A percentile compares a stretch with the other conserved stretches of the same genome.
Conservation (phyloP, 2,329 filamentous ascomycete genomes). For the Neodidymelliopsis sp. region DNA sequence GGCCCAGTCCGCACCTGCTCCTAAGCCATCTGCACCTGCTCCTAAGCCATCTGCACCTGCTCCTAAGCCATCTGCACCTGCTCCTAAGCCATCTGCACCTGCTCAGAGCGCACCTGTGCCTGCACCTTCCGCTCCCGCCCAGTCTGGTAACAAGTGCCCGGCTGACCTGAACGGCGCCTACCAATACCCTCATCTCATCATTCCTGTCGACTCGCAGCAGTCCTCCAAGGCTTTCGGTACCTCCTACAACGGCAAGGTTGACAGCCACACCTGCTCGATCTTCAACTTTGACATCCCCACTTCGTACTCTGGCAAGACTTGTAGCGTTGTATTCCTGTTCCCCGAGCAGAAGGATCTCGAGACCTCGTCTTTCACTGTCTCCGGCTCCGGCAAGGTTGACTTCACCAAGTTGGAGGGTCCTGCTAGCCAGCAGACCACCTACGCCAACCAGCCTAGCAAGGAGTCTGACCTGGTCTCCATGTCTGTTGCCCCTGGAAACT, state of each 20-base stretch:
- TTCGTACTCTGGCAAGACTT: constrained; percentile 63
- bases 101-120: not conserved
- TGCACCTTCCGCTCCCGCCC: constrained; percentile 8
- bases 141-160: constrained; percentile 25
- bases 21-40: constrained; percentile 7
- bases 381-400: constrained; percentile 61
- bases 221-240: constrained; percentile 63
- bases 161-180: constrained; percentile 34
- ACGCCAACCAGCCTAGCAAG: constrained; percentile 58
- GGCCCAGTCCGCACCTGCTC: constrained; percentile 2
- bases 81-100: constrained; percentile 4
- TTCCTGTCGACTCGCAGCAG: constrained; percentile 64
- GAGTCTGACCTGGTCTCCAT: constrained; percentile 53
- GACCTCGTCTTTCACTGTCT: constrained; percentile 65
- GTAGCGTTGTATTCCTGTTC: constrained; percentile 71
- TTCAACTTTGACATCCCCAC: constrained; percentile 74
- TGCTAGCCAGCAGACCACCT: constrained; percentile 61
- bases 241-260: constrained; percentile 60
- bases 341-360: constrained; percentile 64
- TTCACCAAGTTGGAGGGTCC: constrained; percentile 59
- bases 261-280: constrained; percentile 60
- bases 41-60: not conserved
- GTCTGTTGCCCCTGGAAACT: constrained; percentile 59
- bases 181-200: constrained; percentile 67
- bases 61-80: not conserved